Conservation (phyloP, 2,329 filamentous ascomycete species). For the Fusarium hostae region DNA sequence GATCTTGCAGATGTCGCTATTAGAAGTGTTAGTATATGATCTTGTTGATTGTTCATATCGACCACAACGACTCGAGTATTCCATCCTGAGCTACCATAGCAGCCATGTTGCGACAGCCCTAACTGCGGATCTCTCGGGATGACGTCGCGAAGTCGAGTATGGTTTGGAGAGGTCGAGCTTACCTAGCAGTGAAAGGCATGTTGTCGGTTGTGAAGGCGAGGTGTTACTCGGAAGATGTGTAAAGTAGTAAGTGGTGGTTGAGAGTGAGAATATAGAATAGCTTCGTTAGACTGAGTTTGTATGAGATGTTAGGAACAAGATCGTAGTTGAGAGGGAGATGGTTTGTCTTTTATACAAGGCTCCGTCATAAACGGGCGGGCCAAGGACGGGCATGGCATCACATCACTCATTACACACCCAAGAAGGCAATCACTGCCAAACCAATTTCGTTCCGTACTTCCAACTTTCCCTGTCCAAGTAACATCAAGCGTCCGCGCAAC, state of each 20-base stretch:
- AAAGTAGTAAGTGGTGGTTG: background rate
- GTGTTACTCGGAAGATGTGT: conserved; percentile 26
- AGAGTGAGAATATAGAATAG: conserved; percentile 11
- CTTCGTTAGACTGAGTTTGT: conserved; percentile 14
- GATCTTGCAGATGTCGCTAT: conserved; percentile 71
- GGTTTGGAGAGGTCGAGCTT: conserved; percentile 45
- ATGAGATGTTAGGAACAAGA: background rate
- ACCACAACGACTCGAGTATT: background rate
- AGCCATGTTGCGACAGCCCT: conserved; percentile 5
- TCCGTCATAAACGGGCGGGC: conserved; percentile 7
- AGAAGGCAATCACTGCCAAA: conserved; percentile 2
- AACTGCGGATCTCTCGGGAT: conserved; percentile 37
- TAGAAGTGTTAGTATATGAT: conserved; percentile 17
- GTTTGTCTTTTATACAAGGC: conserved; percentile 42
- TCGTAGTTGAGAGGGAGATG: conserved; percentile 26
- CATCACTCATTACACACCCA: conserved; percentile 21
- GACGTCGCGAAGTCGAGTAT: conserved; percentile 15
- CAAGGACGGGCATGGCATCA: conserved; percentile 29
- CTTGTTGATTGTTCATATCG: background rate
- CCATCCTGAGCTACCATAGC: background rate
- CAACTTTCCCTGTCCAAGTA: conserved; percentile 38
- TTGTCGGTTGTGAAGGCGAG: conserved; percentile 46
- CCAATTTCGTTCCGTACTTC: conserved; percentile 31
- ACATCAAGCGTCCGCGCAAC: conserved; percentile 24
- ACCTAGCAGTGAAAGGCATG: conserved; percentile 71